A percentile compares a stretch with the other conserved stretches of the same genome.
Conservation (phyloP, 2,329 filamentous ascomycete species). For the Phialophora chinensis region DNA sequence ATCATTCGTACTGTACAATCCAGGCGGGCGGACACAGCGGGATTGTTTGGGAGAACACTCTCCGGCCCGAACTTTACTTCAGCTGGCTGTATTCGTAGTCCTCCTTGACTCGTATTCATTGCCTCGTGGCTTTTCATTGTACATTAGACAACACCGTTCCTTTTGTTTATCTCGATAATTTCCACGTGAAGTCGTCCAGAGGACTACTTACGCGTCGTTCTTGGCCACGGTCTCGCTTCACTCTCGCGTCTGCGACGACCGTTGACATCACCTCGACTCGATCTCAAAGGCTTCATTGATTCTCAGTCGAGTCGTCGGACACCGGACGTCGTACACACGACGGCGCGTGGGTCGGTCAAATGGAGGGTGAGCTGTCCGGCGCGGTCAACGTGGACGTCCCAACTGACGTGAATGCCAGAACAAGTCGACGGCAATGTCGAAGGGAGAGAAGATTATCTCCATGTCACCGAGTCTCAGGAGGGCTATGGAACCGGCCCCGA, state of each 20-base stretch:
- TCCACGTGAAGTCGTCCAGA: not conserved
- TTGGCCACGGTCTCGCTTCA: not conserved
- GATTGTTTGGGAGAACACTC: not conserved
- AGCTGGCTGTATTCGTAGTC: constrained; percentile 11
- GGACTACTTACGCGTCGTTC: not conserved
- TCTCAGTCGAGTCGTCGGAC: not conserved
- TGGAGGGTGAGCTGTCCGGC: constrained; percentile 8
- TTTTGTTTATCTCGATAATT: constrained; percentile 3
- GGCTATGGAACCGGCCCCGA: constrained; percentile 39
- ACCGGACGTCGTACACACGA: not conserved
- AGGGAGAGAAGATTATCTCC: constrained; percentile 12
- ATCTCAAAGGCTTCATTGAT: not conserved
- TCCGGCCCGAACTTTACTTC: not conserved
- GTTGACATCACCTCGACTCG: not conserved
- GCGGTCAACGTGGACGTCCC: not conserved
- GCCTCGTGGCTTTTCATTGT: not conserved
- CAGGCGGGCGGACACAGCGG: constrained; percentile 1
- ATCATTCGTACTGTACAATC: not conserved
- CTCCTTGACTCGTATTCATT: not conserved
- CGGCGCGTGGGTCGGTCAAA: not conserved
- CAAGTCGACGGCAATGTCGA: constrained; percentile 23
- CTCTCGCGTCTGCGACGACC: not conserved
- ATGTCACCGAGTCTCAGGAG: constrained; percentile 30
- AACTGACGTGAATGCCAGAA: constrained; percentile 17
- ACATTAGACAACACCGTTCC: not conserved